Evolutionary conservation across 2,329 filamentous ascomycete genomes (phyloP), one percentile per base, ranked within the genome.

Genomic region (Botrytis fragariae): DNA sequence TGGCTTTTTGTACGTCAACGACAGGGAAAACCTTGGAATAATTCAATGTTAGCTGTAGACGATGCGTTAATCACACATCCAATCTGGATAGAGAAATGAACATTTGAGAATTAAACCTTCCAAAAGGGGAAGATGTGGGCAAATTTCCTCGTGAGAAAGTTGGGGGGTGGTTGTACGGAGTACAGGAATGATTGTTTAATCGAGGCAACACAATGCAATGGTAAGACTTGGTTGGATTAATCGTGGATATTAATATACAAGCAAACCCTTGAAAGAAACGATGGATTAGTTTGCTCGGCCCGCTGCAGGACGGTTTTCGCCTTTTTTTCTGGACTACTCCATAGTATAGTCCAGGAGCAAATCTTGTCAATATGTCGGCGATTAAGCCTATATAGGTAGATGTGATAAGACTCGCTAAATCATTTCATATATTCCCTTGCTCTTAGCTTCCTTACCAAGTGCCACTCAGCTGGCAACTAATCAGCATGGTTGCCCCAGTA

Each of bases 281-380:
- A 57, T 71, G 67, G 51, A 69, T 68, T 74, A 78, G 75, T 59
- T 72, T 74, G 75, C 72, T 78, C 78, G 78, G 78, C 74, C 78
- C 78, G 78, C 76, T 79, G 77, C 78, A 79, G 76, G 75, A 78
- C 74, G 76, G 74, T 74, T 77, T 74, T 73, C 67, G 71, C 73
- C 73, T 72, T 59, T 71, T 65, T 59, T 59, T 37, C 63, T 44
- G 51, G 71, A 8, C 59, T 61, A 37, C 35, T 51, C 59, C 37
- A n/a, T 44, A 61, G 20, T 37, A 9, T 65, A 37, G 61, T 32
- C 54, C 54, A 69, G 35, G 29, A 60, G 67, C 32, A 68, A 51
- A 4, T 16, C 16, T 35, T 39, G n/a, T 62, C 39, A 25, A 42
- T 42, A 18, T 37, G 25, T 67, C 44, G 22, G 45, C 32, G 22